Base-by-base conservation (phyloP, 1,284 basidiomycete species). In the Tilletia horrida region DNA sequence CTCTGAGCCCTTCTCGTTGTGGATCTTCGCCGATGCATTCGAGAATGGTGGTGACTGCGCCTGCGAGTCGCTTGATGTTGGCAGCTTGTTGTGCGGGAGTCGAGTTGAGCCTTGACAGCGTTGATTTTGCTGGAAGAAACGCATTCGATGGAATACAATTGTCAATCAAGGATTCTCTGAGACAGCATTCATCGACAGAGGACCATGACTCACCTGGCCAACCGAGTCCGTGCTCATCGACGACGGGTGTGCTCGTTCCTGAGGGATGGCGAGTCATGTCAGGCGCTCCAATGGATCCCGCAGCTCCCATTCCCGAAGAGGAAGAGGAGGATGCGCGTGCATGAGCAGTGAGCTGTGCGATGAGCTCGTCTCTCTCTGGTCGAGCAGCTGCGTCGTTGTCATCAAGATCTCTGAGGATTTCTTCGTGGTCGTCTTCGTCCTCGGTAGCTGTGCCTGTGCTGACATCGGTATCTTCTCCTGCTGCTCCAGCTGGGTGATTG, bases 21-120 rank as follows among this genome's bases (percentile, higher is more conserved):
- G 96, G 96, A 84, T 98, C 96, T 84, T 99, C 96, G 63, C 96
- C 96, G 69, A 99, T 93, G 81, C 94, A 97, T 79, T 97, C 93
- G 59, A 99, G 87, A 42, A 99, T 89, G 27, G 91, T 92, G 61
- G 91, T 88, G 69, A 99, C 90, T 2, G 96, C 96, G 62, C 85
- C 85, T 2, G 90, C 86, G 75, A 99, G 88, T 69, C 88, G 90
- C 70, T 88, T 61, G 55, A 76, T 67, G 52, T 76, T 79, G 18
- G 71, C 77, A 2, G 69, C 69, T 0, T 76, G 71, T 63, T 79
- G 70, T 1, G 69, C 73, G 0, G 78, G 73, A 1, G 78, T 76
- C 65, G 72, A 71, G 57, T 79, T 71, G 50, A 79, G 70, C 2
- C 79, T 72, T 29, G 76, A 66, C 13, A 81, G 70, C 0, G 78